Evolutionary conservation across 2,329 filamentous ascomycete species (phyloP), one percentile per base, ranked within the genome.

Genomic region (Dactylonectria estremocensis): DNA sequence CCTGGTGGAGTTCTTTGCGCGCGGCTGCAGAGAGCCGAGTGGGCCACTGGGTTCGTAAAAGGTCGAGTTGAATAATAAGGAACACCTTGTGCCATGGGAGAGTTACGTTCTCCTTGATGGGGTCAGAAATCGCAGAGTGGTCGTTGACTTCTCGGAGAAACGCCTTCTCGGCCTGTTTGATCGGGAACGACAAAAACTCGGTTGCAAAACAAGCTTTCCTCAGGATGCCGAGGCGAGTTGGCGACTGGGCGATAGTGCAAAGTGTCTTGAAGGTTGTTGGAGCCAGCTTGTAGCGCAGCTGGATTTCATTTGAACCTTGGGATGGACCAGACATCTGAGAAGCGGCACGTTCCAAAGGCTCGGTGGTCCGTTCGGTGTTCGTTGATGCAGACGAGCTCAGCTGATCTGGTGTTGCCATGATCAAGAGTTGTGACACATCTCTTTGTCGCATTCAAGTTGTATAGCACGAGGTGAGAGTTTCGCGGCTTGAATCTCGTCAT

Each of bases 51-150:
- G 90, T 83, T 40, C 85, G 86, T 14, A 90, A 89, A 6, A 95
- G 85, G 55, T 93, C 88, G 9, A 90, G 85, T 78, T 97, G 94
- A 18, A 95, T 88, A 48, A 96, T 85, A 5, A 97, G 83, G 11
- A 91, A 94, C 1, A 92, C 87, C 76, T 97, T 97, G 75, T 96
- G 93, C 56, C 90, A 87, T 6, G 90, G 84, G 2, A 88, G 81
- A 4, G 88, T 86, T 24, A 95, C 80, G 49, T 67, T 57, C 31
- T 78, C 80, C 11, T 61, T 66, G 14, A 84, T 61, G 2, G 76
- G 78, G 66, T 83, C 84, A 2, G 81, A 81, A 2, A 84, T 82
- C 0, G 72, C 68, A 7, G 79, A 80, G 53, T 78, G 76, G 40
- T 81, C 77, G 59, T 85, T 85, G 70, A 84, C 74, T 37, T 77